phyloP scores from a whole-genome alignment of 495 filamentous ascomycete species.

The Aspergillus conjunctus region DNA sequence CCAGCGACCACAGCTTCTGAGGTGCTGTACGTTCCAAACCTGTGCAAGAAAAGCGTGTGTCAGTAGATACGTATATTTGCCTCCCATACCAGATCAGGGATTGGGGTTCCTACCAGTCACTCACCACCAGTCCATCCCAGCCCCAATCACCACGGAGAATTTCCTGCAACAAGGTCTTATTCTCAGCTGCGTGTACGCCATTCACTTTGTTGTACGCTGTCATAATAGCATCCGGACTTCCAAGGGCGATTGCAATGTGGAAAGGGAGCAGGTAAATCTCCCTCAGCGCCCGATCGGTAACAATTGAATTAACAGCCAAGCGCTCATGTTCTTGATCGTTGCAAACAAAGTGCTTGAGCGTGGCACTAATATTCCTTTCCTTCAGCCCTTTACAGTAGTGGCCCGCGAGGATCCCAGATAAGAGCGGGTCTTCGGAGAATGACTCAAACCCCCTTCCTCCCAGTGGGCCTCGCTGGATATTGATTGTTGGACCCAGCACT shows the following conservation, averaged over 20 bases:
- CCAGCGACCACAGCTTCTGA: constrained; percentile 63
- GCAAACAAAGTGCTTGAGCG: constrained; percentile 71
- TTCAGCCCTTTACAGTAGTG: constrained; percentile 66
- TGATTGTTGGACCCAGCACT: constrained; percentile 72
- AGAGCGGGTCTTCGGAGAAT: constrained; percentile 71
- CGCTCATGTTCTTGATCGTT: constrained; percentile 71
- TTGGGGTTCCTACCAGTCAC: constrained; percentile 62
- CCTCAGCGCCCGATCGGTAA: constrained; percentile 64
- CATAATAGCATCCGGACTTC: constrained; percentile 66
- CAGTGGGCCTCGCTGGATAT: constrained; percentile 68
- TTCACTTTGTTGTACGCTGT: constrained; percentile 77
- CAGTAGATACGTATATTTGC: neutral
- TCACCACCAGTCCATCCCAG: constrained; percentile 69
- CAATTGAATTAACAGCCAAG: constrained; percentile 58
- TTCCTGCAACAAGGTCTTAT: constrained; percentile 54
- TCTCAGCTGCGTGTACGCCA: constrained; percentile 68
- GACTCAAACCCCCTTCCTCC: constrained; percentile 75
- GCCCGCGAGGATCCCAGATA: constrained; percentile 63
- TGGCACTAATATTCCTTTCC: constrained; percentile 60
- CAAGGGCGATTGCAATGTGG: constrained; percentile 63
- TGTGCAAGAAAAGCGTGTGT: neutral
- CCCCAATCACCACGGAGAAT: constrained; percentile 72
- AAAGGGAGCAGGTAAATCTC: constrained; percentile 77
- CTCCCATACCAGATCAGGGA: neutral
- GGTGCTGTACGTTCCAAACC: constrained; percentile 64